Base-by-base conservation (phyloP, 2,329 filamentous ascomycete species). In the Acrodontium crateriforme region DNA sequence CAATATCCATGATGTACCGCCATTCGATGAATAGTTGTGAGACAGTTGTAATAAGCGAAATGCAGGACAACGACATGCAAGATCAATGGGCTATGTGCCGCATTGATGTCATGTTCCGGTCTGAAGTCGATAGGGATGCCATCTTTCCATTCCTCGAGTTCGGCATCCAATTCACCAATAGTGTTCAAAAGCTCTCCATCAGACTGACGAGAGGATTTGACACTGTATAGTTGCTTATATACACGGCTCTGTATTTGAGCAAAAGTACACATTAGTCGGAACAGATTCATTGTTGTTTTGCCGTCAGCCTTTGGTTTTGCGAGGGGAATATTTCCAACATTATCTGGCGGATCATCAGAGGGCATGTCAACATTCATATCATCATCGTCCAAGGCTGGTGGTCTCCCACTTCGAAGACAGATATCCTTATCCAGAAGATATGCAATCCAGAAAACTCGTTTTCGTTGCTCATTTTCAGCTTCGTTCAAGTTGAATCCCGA, bases 1-100 rank as follows among this genome's bases (percentile, higher is more conserved):
- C 89, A 98, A 58, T 93, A 94, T 9, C 89, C 89, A 50, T 94
- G 85, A 45, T 95, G 89, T 16, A 95, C 80, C 22, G 83, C 92
- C 89, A 95, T 98, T 28, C 89, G 81, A 53, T 98, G 89, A 39
- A 98, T 94, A 0, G 89, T 98, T 1, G 87, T 94, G 28, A 98
- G 60, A 45, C 85, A 94, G 53, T 98, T 98, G 62, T 95, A 95
- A 56, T 98, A 98, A 2, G 83, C 78, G 46, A 98, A 91, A 53
- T 98, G 89, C 32, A 98, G 62, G 52, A 93, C 82, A 35, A 93
- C 85, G 28, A 98, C 74, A 40, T 95, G 87, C 12, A 98, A 63
- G 12, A 95, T 85, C n/a, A 95, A 65, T 1, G 87, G 85, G 1
- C 84, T 91, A 52, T 94, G 83, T 0, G 78, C 79, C 1, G 83